Evolutionary conservation across 2,329 filamentous ascomycete genomes (phyloP), one percentile per base, ranked within the genome.

Genomic region (Colletotrichum sp.): DNA sequence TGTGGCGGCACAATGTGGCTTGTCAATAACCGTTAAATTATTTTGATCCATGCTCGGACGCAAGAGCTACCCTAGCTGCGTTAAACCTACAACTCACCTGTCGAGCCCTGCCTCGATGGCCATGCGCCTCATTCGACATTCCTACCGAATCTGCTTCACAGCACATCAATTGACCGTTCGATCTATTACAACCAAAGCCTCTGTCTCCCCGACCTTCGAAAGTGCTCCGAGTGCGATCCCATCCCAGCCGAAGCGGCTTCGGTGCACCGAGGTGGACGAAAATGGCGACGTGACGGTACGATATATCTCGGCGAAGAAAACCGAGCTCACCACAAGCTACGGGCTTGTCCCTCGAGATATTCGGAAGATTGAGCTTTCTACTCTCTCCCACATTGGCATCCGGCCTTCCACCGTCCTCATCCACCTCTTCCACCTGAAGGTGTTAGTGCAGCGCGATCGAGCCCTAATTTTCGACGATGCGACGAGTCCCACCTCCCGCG

Each of bases 291-390:
- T 98, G 28, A 97, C 96, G n/a, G 89, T 98, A 73, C 94, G 98
- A 24, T 97, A 98, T 82, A 95, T 96, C 75, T 97, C 98, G 84
- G 98, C 98, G 85, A 98, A 96, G 86, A 99, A 99, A 89, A 96
- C 93, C 81, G 96, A 99, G 86, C 88, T 99, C 63, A 99, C 98
- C 84, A 95, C 96, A 68, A 79, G 96, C 94, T 98, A 98, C 83
- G 96, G 96, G 34, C 90, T 99, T 30, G 90, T 98, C 63, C 96
- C 97, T 70, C 96, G 96, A 76, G 96, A 99, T 87, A 89, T 99
- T 71, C 94, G 96, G 80, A 99, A 99, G 86, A 98, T 99, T 81
- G 97, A 99, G 84, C 98, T 96, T 15, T 98, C 95, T 75, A 95
- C 98, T 75, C 91, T 99, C 28, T 97, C 96, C 8, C 96, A 98